phyloP scores from a whole-genome alignment of 1,284 basidiomycete species.

The Austroboletus novae-zelandiae region DNA sequence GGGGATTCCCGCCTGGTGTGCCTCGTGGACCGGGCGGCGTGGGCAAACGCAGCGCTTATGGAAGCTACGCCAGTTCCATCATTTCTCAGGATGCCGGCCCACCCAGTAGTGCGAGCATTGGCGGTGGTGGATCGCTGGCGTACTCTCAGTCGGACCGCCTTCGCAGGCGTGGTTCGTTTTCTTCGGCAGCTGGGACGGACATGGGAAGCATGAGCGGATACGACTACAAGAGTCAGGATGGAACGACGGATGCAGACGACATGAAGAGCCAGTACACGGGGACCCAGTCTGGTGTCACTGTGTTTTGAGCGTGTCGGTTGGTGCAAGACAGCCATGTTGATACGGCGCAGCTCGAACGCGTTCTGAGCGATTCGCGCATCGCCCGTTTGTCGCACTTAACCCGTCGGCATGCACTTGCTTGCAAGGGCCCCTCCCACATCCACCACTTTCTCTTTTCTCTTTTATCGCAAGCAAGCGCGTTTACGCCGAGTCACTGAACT shows the following conservation, averaged over 20 bases:
- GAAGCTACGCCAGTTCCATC: constrained; percentile 87
- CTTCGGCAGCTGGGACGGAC: constrained; percentile 72
- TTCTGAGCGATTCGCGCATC: constrained; percentile 12
- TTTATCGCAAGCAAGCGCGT: constrained; percentile 17
- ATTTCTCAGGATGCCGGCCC: constrained; percentile 84
- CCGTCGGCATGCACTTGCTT: constrained; percentile 7
- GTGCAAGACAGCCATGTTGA: constrained; percentile 6
- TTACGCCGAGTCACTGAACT: constrained; percentile 4
- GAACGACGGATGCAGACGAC: constrained; percentile 71
- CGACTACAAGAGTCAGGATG: constrained; percentile 87
- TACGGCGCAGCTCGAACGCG: constrained; percentile 9
- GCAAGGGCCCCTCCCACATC: constrained; percentile 6
- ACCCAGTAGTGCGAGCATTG: constrained; percentile 47
- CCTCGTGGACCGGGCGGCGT: constrained; percentile 50
- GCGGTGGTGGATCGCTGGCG: constrained; percentile 52
- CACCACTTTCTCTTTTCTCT: neutral
- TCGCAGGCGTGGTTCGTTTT: constrained; percentile 66
- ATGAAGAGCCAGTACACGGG: constrained; percentile 82
- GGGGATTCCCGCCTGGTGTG: constrained; percentile 65
- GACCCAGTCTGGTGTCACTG: constrained; percentile 79
- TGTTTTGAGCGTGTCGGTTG: constrained; percentile 50
- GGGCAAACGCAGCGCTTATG: constrained; percentile 73
- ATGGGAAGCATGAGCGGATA: constrained; percentile 74
- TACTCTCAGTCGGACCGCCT: constrained; percentile 81
- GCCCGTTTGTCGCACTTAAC: too few relatives aligned